Evolutionary conservation across 768 basidiomycete species (phyloP), one percentile per base, ranked within the genome.

Genomic region (Galerina sulciceps): DNA sequence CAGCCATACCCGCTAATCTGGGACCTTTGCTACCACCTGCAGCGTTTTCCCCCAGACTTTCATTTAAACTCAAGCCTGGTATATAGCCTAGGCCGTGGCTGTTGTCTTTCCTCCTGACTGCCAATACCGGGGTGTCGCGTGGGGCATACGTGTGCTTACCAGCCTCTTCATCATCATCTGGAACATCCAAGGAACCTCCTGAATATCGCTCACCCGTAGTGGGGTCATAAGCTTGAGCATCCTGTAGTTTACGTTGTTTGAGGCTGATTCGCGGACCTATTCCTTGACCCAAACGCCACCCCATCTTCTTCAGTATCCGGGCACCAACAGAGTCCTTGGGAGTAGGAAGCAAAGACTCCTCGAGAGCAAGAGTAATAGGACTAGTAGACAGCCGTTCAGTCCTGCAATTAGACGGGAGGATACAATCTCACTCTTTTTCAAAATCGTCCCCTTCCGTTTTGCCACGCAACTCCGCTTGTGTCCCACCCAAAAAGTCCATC

Each of bases 211-310:
- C 53, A 56, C 73, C 71, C 17, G 69, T 68, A 50, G 71, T 71
- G 36, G 71, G 64, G 63, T 72, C 36, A 56, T 73, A 78, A 9
- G 76, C 75, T 57, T 84, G 84, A 11, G 81, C 71, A 69, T 91
- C 87, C 70, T 96, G 93, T 15, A 84, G 74, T 62, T 83, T 86
- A 43, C 90, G 86, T 67, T 92, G 87, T 36, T 85, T 81, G 61
- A 89, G 82, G 4, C 93, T 86, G 31, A 99, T 79, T 10, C 96
- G 85, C 4, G 96, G 94, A 0, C 96, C 97, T 17, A 99, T 86
- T 11, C 96, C 97, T 73, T 96, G 94, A 1, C 96, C 97, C 0
- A 87, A 73, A 41, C 89, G 81, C 96, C 97, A 98, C 0, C 97
- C 96, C 90, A 98, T 95, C 75, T 94, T 96, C 76, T 88, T 90